Base-by-base conservation (phyloP, 2,329 filamentous ascomycete species). In the Cladosporium sp. region DNA sequence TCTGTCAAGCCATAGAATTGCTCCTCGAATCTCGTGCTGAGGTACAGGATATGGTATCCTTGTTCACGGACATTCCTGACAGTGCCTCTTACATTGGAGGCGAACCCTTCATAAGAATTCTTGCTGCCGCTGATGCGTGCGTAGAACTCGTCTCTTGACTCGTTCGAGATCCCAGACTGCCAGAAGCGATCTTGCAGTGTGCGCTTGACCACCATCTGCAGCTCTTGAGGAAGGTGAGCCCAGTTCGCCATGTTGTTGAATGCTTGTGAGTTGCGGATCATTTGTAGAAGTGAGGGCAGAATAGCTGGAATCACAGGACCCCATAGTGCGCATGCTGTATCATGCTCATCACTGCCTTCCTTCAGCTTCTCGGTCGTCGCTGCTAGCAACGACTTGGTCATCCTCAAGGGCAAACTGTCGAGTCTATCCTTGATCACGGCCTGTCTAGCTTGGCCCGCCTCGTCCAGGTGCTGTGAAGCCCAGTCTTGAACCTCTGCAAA, bases 111-210 rank as follows among this genome's bases (percentile, higher is more conserved):
- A 57, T 96, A 84, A 0, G 91, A 96, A 39, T 83, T 83, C 73
- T 91, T 96, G 57, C 94, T 96, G 32, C 91, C 89, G 57, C 91
- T 85, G 2, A 99, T 93, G 39, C 90, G 85, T 32, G 91, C 89
- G 72, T 97, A 97, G 71, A 99, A 99, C 58, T 97, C 93, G 61
- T 97, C 94, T 71, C 94, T 91, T 66, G 90, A 97, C 24, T 96
- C 94, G 61, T 88, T 89, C 0, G 94, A 97, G 51, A 99, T 99
- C 9, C 94, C 94, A 6, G 92, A 91, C 77, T 99, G 94, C 94
- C 94, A 99, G 72, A 99, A 99, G 22, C 94, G 83, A 73, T 99
- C 94, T 13, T 91, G 96, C 20, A 99, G 77, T 19, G 97, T 91
- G 20, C 90, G 84, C 42, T 85, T 83, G 37, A 97, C 89, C 53